phyloP scores from a whole-genome alignment of 441 rosid species.

The Pelargonium fulgidum region DNA sequence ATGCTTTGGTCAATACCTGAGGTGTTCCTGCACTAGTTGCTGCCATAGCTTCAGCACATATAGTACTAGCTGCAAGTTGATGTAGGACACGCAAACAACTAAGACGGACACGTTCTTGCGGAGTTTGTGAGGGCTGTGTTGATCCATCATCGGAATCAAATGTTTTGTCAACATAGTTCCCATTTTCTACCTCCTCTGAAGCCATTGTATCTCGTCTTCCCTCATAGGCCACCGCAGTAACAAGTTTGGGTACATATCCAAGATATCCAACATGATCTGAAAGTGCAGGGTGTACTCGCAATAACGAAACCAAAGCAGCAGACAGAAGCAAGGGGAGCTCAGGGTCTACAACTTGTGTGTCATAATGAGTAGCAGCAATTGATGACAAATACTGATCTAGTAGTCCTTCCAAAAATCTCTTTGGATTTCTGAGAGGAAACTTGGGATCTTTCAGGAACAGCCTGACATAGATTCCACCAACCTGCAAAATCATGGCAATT shows the following conservation, averaged over 20 bases:
- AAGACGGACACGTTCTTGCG: constrained; percentile 94
- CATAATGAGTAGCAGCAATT: constrained; percentile 92
- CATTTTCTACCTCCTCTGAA: constrained; percentile 53
- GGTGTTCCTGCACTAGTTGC: constrained; percentile 95
- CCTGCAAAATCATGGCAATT: constrained; percentile 43
- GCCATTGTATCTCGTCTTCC: constrained; percentile 93
- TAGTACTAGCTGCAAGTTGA: constrained; percentile 97
- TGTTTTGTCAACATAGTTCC: constrained; percentile 35
- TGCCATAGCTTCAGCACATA: constrained; percentile 99
- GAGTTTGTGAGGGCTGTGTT: constrained; percentile 66
- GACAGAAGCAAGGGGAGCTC: constrained; percentile 97
- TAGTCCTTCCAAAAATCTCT: constrained; percentile 94
- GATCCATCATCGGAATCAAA: constrained; percentile 55
- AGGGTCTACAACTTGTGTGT: constrained; percentile 65
- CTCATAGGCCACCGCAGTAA: constrained; percentile 93
- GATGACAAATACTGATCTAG: constrained; percentile 94
- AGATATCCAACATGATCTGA: constrained; percentile 98
- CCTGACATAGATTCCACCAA: constrained; percentile 93
- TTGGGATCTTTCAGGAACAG: constrained; percentile 96
- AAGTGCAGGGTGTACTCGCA: constrained; percentile 97
- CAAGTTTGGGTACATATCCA: constrained; percentile 97
- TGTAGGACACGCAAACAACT: constrained; percentile 97
- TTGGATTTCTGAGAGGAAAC: constrained; percentile 95
- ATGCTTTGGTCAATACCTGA: constrained; percentile 40
- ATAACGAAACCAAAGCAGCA: constrained; percentile 94